Evolutionary conservation across 1,139 yeast species (phyloP).

Genomic region (Debaryomyces psychrophilus): DNA sequence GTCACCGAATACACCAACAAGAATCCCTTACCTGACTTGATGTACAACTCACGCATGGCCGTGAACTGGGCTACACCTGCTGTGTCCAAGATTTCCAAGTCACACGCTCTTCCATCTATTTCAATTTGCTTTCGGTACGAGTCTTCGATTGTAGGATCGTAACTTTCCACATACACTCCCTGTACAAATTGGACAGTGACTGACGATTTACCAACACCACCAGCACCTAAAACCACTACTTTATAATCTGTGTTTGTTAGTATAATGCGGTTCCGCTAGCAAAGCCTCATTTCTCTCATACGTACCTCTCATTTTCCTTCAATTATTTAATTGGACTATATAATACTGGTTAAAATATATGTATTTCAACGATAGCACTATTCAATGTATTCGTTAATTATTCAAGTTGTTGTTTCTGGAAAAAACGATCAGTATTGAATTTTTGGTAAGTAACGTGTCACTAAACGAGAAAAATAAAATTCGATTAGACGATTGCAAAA

Average conservation of each 20-base stretch:
- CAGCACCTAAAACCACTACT: slow-evolving; percentile 55
- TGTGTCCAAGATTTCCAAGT: slow-evolving; percentile 64
- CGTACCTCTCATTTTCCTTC: slow-evolving; percentile 13
- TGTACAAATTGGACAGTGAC: slow-evolving; percentile 56
- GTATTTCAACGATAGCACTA: not conserved
- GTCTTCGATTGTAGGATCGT: slow-evolving; percentile 58
- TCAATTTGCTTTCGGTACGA: slow-evolving; percentile 91
- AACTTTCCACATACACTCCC: slow-evolving; percentile 55
- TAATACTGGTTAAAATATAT: not conserved
- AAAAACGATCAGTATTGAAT: not conserved
- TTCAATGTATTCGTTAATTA: not conserved
- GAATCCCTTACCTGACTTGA: slow-evolving; percentile 85
- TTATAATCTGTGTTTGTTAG: slow-evolving; percentile 39
- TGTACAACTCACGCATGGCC: slow-evolving; percentile 70
- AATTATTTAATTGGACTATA: not conserved
- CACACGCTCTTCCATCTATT: slow-evolving; percentile 89
- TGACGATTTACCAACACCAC: slow-evolving; percentile 57
- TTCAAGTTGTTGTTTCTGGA: not conserved
- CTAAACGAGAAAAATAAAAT: slow-evolving; percentile 3
- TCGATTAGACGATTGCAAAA: not conserved
- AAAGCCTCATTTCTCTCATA: not conserved
- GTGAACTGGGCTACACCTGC: slow-evolving; percentile 59
- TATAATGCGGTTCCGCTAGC: not conserved
- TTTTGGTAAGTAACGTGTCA: slow-evolving; percentile 2
- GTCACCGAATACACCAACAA: slow-evolving; percentile 88